Evolutionary conservation across 2,329 filamentous ascomycete genomes (phyloP), one percentile per base, ranked within the genome.

Genomic region (Parastagonospora nodorum): DNA sequence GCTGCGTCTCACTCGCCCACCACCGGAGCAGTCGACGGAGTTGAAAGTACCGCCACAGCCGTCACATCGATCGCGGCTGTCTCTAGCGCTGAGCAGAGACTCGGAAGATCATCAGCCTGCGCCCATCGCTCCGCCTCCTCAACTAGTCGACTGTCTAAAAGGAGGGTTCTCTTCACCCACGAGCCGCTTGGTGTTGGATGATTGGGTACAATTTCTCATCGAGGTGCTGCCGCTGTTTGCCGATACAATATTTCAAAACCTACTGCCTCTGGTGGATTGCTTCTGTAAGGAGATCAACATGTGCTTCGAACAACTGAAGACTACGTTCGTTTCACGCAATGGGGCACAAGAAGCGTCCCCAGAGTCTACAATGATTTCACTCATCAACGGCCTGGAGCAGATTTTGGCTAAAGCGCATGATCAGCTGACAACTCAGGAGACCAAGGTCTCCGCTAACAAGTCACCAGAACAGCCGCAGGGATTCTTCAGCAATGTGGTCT

Each of bases 401-500:
- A 87, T 96, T 19, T 79, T 99, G 50, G 92, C 92, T 14, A 85
- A 87, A 62, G 92, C 88, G 4, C 94, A 99, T 72, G 89, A 96
- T 63, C 87, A 88, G 50, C 78, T 97, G 15, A 76, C 92, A 43
- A 78, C 82, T 19, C 91, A 96, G 61, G 91, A 96, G 73, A 83
- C 86, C 35, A 85, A 84, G 55, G 81, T 82, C 37, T 84, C 87
- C 48, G 77, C 84, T 30, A 78, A 82, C 37, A 96, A 96, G 75
- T 88, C 86, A 52, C 90, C 91, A 16, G 90, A 95, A 65, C 89
- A 90, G 60, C 85, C 88, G 11, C 90, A 92, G 68, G 88, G 91
- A 5, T 93, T 97, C 69, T 96, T 97, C 66, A 92, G 92, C 38
- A 96, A 90, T 61, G 96, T 97, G 85, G 90, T 96, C 1, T 94